Evolutionary conservation across 1,139 yeast species (phyloP).

Genomic region (Geotrichum cucujoidarum): DNA sequence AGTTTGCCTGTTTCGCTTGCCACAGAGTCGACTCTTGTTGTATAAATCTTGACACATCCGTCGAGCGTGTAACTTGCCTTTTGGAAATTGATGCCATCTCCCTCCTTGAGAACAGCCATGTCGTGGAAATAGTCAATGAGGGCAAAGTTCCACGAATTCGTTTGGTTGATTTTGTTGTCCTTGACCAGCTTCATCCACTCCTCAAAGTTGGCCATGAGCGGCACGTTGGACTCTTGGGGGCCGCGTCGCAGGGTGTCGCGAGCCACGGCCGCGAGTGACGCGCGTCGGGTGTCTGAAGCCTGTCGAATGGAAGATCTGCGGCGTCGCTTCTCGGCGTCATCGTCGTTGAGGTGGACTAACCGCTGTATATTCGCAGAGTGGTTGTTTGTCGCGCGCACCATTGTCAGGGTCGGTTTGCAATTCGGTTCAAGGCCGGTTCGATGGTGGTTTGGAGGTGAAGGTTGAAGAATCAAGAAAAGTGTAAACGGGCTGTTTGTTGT

Average conservation of each 20-base stretch:
- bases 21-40: constrained; percentile 85
- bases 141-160: constrained; percentile 74
- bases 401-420: no score
- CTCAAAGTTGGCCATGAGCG: constrained; percentile 64
- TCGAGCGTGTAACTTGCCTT: constrained; percentile 75
- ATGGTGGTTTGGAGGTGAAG: no score
- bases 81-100: constrained; percentile 66
- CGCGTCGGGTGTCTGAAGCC: constrained; percentile 12
- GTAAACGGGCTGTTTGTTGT: no score
- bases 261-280: constrained; percentile 12
- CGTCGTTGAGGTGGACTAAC: constrained; percentile 27
- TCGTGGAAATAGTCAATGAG: constrained; percentile 83
- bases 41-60: constrained; percentile 80
- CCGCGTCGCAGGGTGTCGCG: constrained; percentile 9
- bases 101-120: constrained; percentile 53
- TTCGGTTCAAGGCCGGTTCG: no score
- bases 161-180: constrained; percentile 56
- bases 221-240: constrained; percentile 32
- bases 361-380: constrained; percentile 1
- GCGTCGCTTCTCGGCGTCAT: constrained; percentile 30
- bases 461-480: no score
- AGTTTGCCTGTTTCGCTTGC: constrained; percentile 86
- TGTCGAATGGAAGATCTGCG: constrained; percentile 24
- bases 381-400: constrained; percentile 1
- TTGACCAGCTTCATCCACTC: constrained; percentile 88